A percentile compares a stretch with the other conserved stretches of the same genome.
Conservation (phyloP, 208 protist genomes). For the Crithidia brevicula region DNA sequence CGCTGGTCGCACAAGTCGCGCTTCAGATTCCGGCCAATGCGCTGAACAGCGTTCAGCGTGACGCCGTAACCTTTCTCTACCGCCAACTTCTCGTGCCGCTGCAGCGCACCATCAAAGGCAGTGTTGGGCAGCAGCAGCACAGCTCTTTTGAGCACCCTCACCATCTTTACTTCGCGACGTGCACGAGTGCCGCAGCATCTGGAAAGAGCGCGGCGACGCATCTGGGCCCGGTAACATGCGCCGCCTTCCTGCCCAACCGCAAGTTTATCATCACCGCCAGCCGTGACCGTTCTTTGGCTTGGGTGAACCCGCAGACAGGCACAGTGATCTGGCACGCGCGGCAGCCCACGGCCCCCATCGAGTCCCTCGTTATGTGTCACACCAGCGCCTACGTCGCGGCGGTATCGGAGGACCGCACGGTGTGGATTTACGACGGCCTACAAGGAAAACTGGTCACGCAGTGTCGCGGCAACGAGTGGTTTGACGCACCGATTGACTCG, state of each 20-base stretch:
- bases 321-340: slow-evolving; percentile 39
- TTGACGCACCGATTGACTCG: slow-evolving; percentile 56
- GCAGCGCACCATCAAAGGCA: slow-evolving; percentile 1
- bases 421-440: slow-evolving; percentile 76
- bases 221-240: slow-evolving; percentile 45
- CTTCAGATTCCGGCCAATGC: slow-evolving; percentile 38
- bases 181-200: background rate
- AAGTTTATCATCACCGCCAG: slow-evolving; percentile 53
- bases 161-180: slow-evolving; percentile 16
- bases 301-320: slow-evolving; percentile 44
- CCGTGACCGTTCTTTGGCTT: slow-evolving; percentile 64
- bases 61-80: slow-evolving; percentile 34
- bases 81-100: slow-evolving; percentile 15
- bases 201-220: slow-evolving; percentile 39
- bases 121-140: background rate
- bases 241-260: slow-evolving; percentile 47
- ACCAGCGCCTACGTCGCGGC: slow-evolving; percentile 75
- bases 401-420: slow-evolving; percentile 64
- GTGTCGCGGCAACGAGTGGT: slow-evolving; percentile 44
- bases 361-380: slow-evolving; percentile 28
- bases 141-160: background rate
- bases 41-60: slow-evolving; percentile 28
- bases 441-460: slow-evolving; percentile 67
- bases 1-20: slow-evolving; percentile 59
- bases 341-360: slow-evolving; percentile 36